Base-by-base conservation (phyloP, 495 filamentous ascomycete species). In the Tuber aestivum region DNA sequence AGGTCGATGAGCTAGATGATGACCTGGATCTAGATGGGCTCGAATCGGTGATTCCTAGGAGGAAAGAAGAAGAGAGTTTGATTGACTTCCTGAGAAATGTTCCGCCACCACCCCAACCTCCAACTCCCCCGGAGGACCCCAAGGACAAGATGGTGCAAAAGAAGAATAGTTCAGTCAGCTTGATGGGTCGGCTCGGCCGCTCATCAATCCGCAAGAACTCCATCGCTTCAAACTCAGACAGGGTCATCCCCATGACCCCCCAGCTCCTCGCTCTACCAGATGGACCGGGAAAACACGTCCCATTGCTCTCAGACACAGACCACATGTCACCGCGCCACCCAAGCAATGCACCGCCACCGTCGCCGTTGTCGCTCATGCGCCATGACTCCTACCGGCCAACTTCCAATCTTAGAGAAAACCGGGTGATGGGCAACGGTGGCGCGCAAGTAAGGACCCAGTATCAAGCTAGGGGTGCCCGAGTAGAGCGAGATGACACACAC, bases 21-120 rank as follows among this genome's bases (percentile, higher is more conserved):
- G 85, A 90, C 9, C 84, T 83, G 27, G 78, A 84, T 44, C 69
- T 81, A 70, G 74, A 82, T 8, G 84, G 82, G 23, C 76, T 80
- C 35, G 82, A 83, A 41, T 45, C 77, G 10, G 75, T 82, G 27
- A 77, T 83, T 3, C 82, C 83, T 1, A 86, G 80, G 74, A 81
- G 73, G 56, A 83, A 74, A 69, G 83, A 90, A 41, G 90, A 92
- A 80, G 92, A 93, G 79, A 83, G 86, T 35, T 77, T 90, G 41
- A 86, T 93, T 44, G 96, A 99, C 79, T 99, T 99, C 86, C 86
- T 99, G 72, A 89, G 88, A 71, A 94, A 88, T 79, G 91, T 89
- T n/a, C 89, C 92, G 32, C 95, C 94, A 21, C 94, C 95, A 3
- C 84, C 86, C 40, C 86, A 85, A n/a, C 84, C 86, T 27, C 86